phyloP scores from a whole-genome alignment of 257 asterid genomes.

The Echium plantagineum region DNA sequence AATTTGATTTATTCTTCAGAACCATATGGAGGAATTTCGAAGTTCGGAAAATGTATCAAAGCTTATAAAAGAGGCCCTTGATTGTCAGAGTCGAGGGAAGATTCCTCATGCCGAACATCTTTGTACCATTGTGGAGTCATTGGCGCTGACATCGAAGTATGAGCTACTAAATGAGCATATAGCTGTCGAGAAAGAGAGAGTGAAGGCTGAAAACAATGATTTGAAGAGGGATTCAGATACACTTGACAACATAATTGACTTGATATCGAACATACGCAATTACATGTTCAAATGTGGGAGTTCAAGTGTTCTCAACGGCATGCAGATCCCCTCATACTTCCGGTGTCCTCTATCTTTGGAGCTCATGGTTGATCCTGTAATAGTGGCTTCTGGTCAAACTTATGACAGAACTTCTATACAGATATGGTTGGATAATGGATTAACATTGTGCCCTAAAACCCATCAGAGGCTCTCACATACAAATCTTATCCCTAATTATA shows the following conservation, averaged over 20 bases:
- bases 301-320: constrained; percentile 32
- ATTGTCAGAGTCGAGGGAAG: constrained; percentile 36
- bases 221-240: constrained; percentile 26
- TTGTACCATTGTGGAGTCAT: constrained; percentile 32
- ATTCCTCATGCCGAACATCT: constrained; percentile 33
- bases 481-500: constrained; percentile 58
- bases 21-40: constrained; percentile 43
- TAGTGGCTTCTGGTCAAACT: constrained; percentile 90
- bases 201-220: constrained; percentile 36
- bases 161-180: constrained; percentile 61
- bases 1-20: constrained; percentile 24
- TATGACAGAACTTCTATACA: constrained; percentile 63
- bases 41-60: constrained; percentile 39
- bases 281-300: constrained; percentile 33
- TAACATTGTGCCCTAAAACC: constrained; percentile 66
- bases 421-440: constrained; percentile 80
- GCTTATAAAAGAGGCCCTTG: constrained; percentile 39
- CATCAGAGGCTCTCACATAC: constrained; percentile 41
- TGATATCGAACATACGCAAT: constrained; percentile 53
- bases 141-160: constrained; percentile 45
- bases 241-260: constrained; percentile 24
- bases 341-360: constrained; percentile 75
- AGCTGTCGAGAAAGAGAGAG: constrained; percentile 69
- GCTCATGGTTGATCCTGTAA: constrained; percentile 83
- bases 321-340: constrained; percentile 55